Conservation (phyloP, 768 basidiomycete species). For the Cystofilobasidium ferigula region DNA sequence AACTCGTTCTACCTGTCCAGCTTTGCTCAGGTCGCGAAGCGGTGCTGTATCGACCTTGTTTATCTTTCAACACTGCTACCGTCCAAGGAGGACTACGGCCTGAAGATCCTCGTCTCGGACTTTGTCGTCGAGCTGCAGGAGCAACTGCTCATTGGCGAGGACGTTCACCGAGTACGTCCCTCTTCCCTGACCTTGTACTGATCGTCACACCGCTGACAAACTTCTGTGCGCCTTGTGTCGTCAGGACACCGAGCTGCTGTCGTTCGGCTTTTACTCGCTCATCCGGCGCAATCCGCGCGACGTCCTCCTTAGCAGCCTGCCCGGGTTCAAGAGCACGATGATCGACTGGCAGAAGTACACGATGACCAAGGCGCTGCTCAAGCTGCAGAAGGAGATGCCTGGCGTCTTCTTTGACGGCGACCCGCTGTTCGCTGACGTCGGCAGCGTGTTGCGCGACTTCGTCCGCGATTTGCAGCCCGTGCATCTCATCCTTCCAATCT, state of each 20-base stretch:
- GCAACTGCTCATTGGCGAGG: slow-evolving; percentile 5
- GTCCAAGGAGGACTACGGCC: neutral
- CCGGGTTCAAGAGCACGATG: neutral
- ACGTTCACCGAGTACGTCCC: slow-evolving; percentile 1
- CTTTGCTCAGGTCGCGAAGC: slow-evolving; percentile 6
- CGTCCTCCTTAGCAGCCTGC: neutral
- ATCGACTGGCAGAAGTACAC: slow-evolving; percentile 3
- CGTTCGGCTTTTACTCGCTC: neutral
- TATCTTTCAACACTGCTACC: slow-evolving; percentile 5
- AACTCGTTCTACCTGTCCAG: slow-evolving; percentile 10
- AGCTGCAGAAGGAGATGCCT: neutral
- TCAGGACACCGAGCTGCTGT: slow-evolving; percentile 5
- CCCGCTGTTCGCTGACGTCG: neutral
- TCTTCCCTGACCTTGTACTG: neutral
- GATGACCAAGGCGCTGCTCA: neutral
- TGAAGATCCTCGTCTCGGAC: slow-evolving; percentile 8
- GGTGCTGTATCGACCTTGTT: slow-evolving; percentile 10
- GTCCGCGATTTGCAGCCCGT: neutral
- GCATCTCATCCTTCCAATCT: neutral
- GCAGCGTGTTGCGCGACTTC: neutral
- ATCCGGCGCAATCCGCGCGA: neutral
- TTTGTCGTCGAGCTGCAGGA: slow-evolving; percentile 13
- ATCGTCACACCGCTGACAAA: too few species aligned
- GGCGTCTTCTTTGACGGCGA: neutral
- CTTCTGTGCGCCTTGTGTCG: neutral